Base-by-base conservation (phyloP, 2,329 filamentous ascomycete species). In the Dothideomycetidae sp. region DNA sequence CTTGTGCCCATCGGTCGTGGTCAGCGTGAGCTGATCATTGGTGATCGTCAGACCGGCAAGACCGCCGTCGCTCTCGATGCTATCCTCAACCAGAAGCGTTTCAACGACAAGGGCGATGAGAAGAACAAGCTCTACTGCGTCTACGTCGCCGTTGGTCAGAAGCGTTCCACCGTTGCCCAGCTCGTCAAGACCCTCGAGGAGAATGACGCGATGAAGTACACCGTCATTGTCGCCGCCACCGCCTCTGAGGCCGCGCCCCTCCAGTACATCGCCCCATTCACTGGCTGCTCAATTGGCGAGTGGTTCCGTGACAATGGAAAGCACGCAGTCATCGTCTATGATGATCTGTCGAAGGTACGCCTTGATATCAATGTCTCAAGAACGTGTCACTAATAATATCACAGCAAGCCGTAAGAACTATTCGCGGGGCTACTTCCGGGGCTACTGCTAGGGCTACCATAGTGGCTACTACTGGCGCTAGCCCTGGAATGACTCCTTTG, bases 1-100 rank as follows among this genome's bases (percentile, higher is more conserved):
- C 96, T 98, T 90, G 90, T 98, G 55, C 90, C 90, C 57, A 94
- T 98, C 57, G 90, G 90, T 64, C 90, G 90, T 88, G 90, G 90
- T 61, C 90, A 98, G 76, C 90, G 90, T 88, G 90, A 98, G 74
- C 72, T 98, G 76, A 96, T 98, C 67, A 98, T 98, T 67, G 90
- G 90, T 73, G 90, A 98, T 64, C 90, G 90, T 85, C 90, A 98
- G 71, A 98, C 90, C 56, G 90, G 90, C 68, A 98, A 98, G 81
- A 98, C 90, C 61, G 90, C 90, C 57, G 88, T 98, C 62, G 88
- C 81, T 58, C 83, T 98, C 46, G 90, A 98, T 64, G 78, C 88
- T 64, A 96, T 98, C 54, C 79, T 98, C 47, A 98, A 98, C 81
- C 90, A 98, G 75, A 92, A 90, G 78, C 76, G 88, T 60, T 96